Evolutionary conservation across 2,329 filamentous ascomycete genomes (phyloP), one percentile per base, ranked within the genome.

Genomic region (Mollisiaceae sp.): DNA sequence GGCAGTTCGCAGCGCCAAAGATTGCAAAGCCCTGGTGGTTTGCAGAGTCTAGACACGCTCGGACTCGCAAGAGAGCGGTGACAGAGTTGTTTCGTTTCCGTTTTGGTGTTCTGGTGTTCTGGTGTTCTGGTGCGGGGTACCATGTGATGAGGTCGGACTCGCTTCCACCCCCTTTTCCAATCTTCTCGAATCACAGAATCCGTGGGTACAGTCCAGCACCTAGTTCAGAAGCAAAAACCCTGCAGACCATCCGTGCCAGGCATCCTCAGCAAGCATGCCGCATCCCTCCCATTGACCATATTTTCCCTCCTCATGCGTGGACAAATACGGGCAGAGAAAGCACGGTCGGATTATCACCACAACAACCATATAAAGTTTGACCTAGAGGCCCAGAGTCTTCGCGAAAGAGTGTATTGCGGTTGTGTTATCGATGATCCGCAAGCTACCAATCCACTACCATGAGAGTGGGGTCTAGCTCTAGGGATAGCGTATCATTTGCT

Each of bases 141-240:
- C n/a, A 50, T 50, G 45, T 50, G 45, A 22, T 22, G 8, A 8
- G n/a, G n/a, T 18, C 45, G 9, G n/a, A n/a, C 45, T 50, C 45
- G 45, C 45, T 50, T 50, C 45, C 45, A 50, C 45, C 45, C 45
- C 45, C 45, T 20, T 50, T 50, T 22, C n/a, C n/a, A 20, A 8
- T 8, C 11, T 22, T 22, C 45, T 50, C n/a, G 8, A 11, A 22
- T 22, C 8, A 9, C 45, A 22, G 45, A 11, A 22, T n/a, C n/a
- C n/a, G n/a, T n/a, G n/a, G n/a, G n/a, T n/a, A n/a, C n/a, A n/a
- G n/a, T n/a, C n/a, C n/a, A n/a, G n/a, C n/a, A n/a, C n/a, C n/a
- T 32, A 6, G 27, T 32, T 32, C 27, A 32, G 27, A 32, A 32
- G 27, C 27, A 32, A 32, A 32, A 32, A 32, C 27, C 41, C 15